phyloP scores from a whole-genome alignment of 371 early-diverging fungal genomes.

The Apophysomyces elegans region DNA sequence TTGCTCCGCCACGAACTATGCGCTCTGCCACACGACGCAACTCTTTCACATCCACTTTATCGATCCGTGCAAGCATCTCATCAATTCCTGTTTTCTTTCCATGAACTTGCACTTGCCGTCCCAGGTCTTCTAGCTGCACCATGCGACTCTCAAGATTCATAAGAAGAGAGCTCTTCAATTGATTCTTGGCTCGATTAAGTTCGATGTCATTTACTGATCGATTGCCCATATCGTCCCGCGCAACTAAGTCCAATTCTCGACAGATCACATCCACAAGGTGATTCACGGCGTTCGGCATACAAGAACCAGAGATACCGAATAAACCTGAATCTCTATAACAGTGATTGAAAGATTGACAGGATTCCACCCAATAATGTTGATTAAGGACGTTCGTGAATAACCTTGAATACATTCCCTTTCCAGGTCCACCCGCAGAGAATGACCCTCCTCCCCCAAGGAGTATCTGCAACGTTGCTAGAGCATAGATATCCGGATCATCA shows the following conservation, averaged over 20 bases:
- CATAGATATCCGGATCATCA: slow-evolving; percentile 88
- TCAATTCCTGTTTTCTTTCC: slow-evolving; percentile 76
- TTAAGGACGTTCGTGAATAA: slow-evolving; percentile 94
- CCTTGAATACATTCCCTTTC: slow-evolving; percentile 98
- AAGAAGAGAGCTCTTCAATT: slow-evolving; percentile 87
- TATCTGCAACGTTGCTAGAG: slow-evolving; percentile 88
- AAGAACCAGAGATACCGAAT: slow-evolving; percentile 92
- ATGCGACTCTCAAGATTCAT: slow-evolving; percentile 93
- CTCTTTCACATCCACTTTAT: slow-evolving; percentile 72
- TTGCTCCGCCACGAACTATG: slow-evolving; percentile 61
- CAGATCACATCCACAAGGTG: slow-evolving; percentile 83
- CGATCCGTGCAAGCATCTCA: slow-evolving; percentile 82
- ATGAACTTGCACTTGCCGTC: slow-evolving; percentile 87
- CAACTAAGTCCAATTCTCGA: slow-evolving; percentile 80
- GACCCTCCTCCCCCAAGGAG: slow-evolving; percentile 96
- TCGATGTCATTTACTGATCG: slow-evolving; percentile 61
- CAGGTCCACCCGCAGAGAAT: slow-evolving; percentile 98
- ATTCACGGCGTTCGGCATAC: slow-evolving; percentile 70
- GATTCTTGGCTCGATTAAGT: slow-evolving; percentile 92
- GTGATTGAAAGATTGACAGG: slow-evolving; percentile 89
- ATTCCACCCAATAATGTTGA: slow-evolving; percentile 93
- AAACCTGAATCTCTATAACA: slow-evolving; percentile 90
- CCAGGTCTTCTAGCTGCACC: slow-evolving; percentile 95
- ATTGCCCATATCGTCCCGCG: slow-evolving; percentile 46
- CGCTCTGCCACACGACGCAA: slow-evolving; percentile 71